These are phyloP conservation scores for Fistulinella prunicolor DNA, from an alignment of 768 basidiomycete genomes.

Conservation along the genomic window DNA sequence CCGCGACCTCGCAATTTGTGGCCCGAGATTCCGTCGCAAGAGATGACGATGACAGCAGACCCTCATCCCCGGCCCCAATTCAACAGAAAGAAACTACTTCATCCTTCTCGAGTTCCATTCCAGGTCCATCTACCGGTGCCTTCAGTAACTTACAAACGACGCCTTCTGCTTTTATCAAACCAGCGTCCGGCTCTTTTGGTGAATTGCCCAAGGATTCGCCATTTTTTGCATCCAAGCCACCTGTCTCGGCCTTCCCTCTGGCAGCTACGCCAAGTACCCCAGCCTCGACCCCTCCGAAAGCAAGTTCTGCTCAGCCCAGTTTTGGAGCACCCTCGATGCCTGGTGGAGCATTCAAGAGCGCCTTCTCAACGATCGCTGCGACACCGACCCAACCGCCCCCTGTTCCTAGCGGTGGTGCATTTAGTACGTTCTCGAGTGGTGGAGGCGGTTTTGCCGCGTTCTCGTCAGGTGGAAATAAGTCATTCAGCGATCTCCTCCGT, in stretches of 20 bases:
- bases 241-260: conserved; percentile 38
- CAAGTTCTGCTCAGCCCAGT: conserved; percentile 24
- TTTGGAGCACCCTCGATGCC: conserved; percentile 41
- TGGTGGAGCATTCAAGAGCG: conserved; percentile 17
- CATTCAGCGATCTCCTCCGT: conserved; percentile 64
- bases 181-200: conserved; percentile 35
- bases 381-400: conserved; percentile 12
- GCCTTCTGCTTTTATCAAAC: conserved; percentile 36
- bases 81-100: conserved; percentile 7
- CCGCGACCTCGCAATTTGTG: conserved; percentile 1
- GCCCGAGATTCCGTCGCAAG: conserved; percentile 12
- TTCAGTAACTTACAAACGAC: conserved; percentile 40
- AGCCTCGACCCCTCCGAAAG: conserved; percentile 23
- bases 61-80: conserved; percentile 22
- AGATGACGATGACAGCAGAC: conserved; percentile 24
- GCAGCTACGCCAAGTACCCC: conserved; percentile 14
- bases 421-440: conserved; percentile 29
- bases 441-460: conserved; percentile 53
- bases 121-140: conserved; percentile 32
- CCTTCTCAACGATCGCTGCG: conserved; percentile 12
- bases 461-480: conserved; percentile 42
- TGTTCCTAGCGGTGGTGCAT: conserved; percentile 19
- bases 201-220: conserved; percentile 45
- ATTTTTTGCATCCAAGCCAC: conserved; percentile 43
- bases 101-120: conserved; percentile 18